A percentile compares a stretch with the other conserved stretches of the same genome.
Conservation (phyloP, 495 filamentous ascomycete genomes). For the Tuber borchii region DNA sequence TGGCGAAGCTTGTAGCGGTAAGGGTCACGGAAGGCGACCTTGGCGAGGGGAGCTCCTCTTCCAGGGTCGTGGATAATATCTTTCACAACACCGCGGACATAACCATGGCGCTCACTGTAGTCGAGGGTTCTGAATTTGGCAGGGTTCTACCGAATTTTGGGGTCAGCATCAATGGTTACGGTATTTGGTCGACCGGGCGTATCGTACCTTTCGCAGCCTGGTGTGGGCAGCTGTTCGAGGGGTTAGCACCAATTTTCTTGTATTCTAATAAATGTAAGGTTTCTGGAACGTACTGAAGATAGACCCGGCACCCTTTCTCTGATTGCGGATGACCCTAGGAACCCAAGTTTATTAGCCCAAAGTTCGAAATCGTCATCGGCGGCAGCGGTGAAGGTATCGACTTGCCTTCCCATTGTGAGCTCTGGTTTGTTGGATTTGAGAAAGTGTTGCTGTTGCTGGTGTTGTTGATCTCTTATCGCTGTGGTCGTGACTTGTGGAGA, state of each 20-base stretch:
- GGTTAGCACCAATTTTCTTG: slow-evolving; percentile 46
- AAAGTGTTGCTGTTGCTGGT: slow-evolving; percentile 27
- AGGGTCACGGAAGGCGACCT: slow-evolving; percentile 89
- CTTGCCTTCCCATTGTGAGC: slow-evolving; percentile 40
- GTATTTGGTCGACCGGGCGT: not conserved
- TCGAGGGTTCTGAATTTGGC: slow-evolving; percentile 94
- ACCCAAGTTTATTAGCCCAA: slow-evolving; percentile 23
- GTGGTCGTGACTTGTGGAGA: slow-evolving; percentile 16
- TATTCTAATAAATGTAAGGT: slow-evolving; percentile 18
- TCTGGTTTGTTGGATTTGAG: slow-evolving; percentile 27
- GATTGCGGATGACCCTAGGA: slow-evolving; percentile 77
- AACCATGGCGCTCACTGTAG: slow-evolving; percentile 92
- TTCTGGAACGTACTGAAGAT: slow-evolving; percentile 77
- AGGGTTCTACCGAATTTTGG: slow-evolving; percentile 45
- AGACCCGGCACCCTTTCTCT: slow-evolving; percentile 95
- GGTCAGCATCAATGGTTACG: slow-evolving; percentile 40
- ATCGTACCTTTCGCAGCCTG: slow-evolving; percentile 72
- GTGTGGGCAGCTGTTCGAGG: slow-evolving; percentile 63
- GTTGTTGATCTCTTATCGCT: slow-evolving; percentile 20
- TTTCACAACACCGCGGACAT: slow-evolving; percentile 93
- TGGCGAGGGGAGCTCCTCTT: slow-evolving; percentile 94
- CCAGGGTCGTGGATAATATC: slow-evolving; percentile 99
- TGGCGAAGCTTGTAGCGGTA: slow-evolving; percentile 83
- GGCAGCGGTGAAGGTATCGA: slow-evolving; percentile 8
- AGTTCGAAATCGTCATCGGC: not conserved